Conservation (phyloP, 2,329 filamentous ascomycete genomes). For the Aspergillus neotritici region DNA sequence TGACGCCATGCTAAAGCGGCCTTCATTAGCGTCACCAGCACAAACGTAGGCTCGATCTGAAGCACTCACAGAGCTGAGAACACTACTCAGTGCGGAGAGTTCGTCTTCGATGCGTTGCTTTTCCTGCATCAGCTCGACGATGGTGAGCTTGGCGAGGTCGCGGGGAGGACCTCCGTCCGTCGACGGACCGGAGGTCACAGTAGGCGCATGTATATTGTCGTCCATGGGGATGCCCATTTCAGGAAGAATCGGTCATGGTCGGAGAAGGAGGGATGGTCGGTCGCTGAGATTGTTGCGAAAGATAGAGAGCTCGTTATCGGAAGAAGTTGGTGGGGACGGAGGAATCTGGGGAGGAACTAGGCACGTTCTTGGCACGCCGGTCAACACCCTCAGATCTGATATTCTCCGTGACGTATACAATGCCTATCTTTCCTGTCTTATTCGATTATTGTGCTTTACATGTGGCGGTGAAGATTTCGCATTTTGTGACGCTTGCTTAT, state of each 20-base stretch:
- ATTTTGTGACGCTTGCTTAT: too few relatives aligned
- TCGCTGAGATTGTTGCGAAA: slow-evolving; percentile 3
- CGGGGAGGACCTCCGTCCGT: slow-evolving; percentile 52
- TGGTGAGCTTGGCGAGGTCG: slow-evolving; percentile 61
- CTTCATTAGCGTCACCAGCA: slow-evolving; percentile 10
- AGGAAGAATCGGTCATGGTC: slow-evolving; percentile 4
- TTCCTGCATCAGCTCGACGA: slow-evolving; percentile 73
- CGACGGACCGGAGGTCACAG: slow-evolving; percentile 71
- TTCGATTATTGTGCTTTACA: too few relatives aligned
- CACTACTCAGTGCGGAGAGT: slow-evolving; percentile 73
- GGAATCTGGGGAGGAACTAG: slow-evolving; percentile 3
- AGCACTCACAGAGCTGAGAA: slow-evolving; percentile 73
- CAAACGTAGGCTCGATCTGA: slow-evolving; percentile 2
- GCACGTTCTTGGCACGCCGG: not conserved
- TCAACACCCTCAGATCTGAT: too few relatives aligned
- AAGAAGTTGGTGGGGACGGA: slow-evolving; percentile 1
- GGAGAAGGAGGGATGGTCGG: slow-evolving; percentile 10
- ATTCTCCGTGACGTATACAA: too few relatives aligned
- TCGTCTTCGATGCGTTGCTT: slow-evolving; percentile 84
- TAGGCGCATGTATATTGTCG: slow-evolving; percentile 60
- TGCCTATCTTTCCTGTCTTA: too few relatives aligned
- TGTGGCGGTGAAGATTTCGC: too few relatives aligned
- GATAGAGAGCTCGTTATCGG: slow-evolving; percentile 2
- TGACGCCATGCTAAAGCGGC: slow-evolving; percentile 72
- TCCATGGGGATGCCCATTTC: slow-evolving; percentile 58